Percentiles rank a stretch among this genome's conserved stretches.
Evolutionary conservation across 2,329 filamentous ascomycete genomes (phyloP).

Genomic region (Apiospora phragmitis): DNA sequence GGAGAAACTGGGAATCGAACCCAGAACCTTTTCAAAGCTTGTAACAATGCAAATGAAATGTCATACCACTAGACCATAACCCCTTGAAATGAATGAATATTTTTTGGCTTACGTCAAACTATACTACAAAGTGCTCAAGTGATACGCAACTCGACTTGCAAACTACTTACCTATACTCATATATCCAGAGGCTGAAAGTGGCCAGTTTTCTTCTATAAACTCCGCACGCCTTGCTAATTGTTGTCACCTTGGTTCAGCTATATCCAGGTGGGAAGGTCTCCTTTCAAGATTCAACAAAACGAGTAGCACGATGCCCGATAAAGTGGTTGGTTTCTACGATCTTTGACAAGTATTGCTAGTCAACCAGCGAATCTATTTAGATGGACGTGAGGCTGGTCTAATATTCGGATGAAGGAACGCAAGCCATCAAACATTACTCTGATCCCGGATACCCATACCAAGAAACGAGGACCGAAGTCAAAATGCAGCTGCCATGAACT

Average conservation of each 20-base stretch:
- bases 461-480: not conserved
- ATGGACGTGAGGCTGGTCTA: not conserved
- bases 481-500: not conserved
- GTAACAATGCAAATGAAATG: not conserved
- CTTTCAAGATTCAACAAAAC: not conserved
- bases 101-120: not conserved
- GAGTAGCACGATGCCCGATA: not conserved
- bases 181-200: not conserved
- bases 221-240: not conserved
- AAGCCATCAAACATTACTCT: not conserved
- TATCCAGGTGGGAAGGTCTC: not conserved
- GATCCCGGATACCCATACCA: not conserved
- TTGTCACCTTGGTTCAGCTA: not conserved
- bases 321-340: not conserved
- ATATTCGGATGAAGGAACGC: not conserved
- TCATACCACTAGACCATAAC: slow-evolving; percentile 4
- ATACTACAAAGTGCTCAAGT: not conserved
- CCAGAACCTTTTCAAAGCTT: not conserved
- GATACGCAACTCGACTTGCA: not conserved
- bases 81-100: not conserved
- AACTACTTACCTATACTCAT: not conserved
- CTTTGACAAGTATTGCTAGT: not conserved
- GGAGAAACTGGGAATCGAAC: not conserved
- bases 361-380: not conserved
- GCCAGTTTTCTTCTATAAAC: not conserved